Evolutionary conservation across 1,139 yeast genomes (phyloP), one percentile per base, ranked within the genome.

Genomic region (Suhomyces wounanorum): DNA sequence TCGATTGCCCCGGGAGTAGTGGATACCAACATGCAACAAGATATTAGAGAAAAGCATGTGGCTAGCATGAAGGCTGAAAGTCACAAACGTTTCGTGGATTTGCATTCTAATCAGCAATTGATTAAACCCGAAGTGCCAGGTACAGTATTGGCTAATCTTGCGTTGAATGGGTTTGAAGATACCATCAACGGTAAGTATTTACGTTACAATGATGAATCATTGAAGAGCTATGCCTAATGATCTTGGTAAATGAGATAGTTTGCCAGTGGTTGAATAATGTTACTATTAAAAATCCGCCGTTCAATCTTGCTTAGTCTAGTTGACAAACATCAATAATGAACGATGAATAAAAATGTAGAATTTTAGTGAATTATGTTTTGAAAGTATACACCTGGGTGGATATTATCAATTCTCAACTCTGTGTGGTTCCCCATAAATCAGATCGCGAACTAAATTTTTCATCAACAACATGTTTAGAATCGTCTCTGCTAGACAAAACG

Each of bases 1-100:
- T 76, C 96, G 0, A 77, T 92, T 23, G 97, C 96, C 2, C 98
- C 98, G 0, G 98, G 98, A 3, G 96, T 89, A 1, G 97, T 92
- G 2, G 90, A 88, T 64, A 91, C 98, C 0, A 75, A 73, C 18
- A 92, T 92, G 97, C 98, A 92, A 69, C 64, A 61, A 11, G 85
- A 82, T 52, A 90, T 92, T 51, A 81, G 97, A 61, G 85, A 81
- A 23, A 63, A 61, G 52, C 79, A 80, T 60, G 82, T 83, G 1
- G 57, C 63, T 10, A 69, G 71, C 36, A 89, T 90, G 96, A 71
- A 77, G 0, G 70, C 75, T 0, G 82, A 78, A 17, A 77, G 81
- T 10, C 77, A 81, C 56, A 68, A 81, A 50, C 73, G 83, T 56
- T 91, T 91, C 66, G 69, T 75, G 5, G 84, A 82, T 43, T 70